Conservation (phyloP, 2,329 filamentous ascomycete genomes). For the Neonectria punicea region DNA sequence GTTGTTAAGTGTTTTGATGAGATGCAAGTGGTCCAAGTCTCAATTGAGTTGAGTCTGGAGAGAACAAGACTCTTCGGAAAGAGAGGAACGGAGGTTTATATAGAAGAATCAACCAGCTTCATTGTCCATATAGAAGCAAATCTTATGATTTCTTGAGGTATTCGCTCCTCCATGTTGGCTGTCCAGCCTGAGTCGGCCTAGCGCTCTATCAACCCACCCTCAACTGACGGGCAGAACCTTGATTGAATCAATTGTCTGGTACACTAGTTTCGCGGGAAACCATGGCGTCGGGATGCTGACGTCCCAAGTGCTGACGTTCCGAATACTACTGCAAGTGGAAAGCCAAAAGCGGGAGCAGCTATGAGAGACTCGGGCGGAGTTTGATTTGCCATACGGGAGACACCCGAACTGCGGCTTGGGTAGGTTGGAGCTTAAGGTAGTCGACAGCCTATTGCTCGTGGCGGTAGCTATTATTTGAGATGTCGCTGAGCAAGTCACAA, state of each 20-base stretch:
- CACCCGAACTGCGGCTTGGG: too few relatives aligned
- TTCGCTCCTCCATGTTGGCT: neutral
- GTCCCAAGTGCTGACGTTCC: neutral
- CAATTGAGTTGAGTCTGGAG: neutral
- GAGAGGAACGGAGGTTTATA: neutral
- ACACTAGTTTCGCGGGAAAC: neutral
- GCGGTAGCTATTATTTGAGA: too few relatives aligned
- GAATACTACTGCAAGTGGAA: neutral
- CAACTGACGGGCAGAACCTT: neutral
- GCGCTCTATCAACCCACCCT: neutral
- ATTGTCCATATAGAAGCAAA: neutral
- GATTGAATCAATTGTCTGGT: neutral
- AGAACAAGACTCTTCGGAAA: neutral
- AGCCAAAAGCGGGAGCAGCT: neutral
- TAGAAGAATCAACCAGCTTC: neutral
- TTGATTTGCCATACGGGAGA: too few relatives aligned
- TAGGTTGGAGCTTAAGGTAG: too few relatives aligned
- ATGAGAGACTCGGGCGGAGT: neutral
- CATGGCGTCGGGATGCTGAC: neutral
- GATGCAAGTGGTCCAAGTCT: neutral
- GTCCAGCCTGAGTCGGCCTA: neutral
- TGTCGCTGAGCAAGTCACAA: too few relatives aligned
- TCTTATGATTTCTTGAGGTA: neutral
- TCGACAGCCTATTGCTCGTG: too few relatives aligned
- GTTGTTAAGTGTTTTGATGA: neutral